phyloP scores from a whole-genome alignment of 2,329 filamentous ascomycete species.

The Elsinoe australis region DNA sequence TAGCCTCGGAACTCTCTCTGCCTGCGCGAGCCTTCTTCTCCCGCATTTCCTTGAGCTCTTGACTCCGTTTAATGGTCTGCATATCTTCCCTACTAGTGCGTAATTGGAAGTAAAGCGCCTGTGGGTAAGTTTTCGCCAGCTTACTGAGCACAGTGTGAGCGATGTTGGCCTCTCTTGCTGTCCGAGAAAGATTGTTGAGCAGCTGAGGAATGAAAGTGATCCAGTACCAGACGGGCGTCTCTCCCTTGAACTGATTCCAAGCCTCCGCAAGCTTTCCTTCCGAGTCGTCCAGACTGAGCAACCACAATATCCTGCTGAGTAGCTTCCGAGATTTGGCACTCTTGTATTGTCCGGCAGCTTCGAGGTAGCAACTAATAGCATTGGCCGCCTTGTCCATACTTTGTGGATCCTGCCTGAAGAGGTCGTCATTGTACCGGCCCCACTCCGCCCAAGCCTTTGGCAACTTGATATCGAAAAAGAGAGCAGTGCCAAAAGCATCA shows the following conservation, averaged over 20 bases:
- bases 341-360: conserved; percentile 94
- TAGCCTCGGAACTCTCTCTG: conserved; percentile 44
- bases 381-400: conserved; percentile 81
- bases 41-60: conserved; percentile 53
- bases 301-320: conserved; percentile 86
- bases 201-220: conserved; percentile 98
- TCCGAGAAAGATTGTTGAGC: conserved; percentile 76
- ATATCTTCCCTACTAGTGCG: conserved; percentile 92
- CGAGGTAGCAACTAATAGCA: conserved; percentile 90
- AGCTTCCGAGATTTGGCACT: conserved; percentile 93
- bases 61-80: conserved; percentile 80
- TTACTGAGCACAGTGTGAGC: conserved; percentile 81
- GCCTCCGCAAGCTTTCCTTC: conserved; percentile 75
- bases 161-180: conserved; percentile 70
- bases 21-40: conserved; percentile 53
- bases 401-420: conserved; percentile 83
- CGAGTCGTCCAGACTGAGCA: conserved; percentile 85
- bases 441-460: conserved; percentile 99
- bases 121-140: conserved; percentile 91
- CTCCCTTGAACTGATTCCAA: conserved; percentile 94
- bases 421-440: conserved; percentile 95
- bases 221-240: conserved; percentile 98
- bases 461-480: conserved; percentile 92
- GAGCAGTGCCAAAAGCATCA: conserved; percentile 83
- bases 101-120: conserved; percentile 89